Conservation (phyloP, 768 basidiomycete species). For the Auriscalpium vulgare region DNA sequence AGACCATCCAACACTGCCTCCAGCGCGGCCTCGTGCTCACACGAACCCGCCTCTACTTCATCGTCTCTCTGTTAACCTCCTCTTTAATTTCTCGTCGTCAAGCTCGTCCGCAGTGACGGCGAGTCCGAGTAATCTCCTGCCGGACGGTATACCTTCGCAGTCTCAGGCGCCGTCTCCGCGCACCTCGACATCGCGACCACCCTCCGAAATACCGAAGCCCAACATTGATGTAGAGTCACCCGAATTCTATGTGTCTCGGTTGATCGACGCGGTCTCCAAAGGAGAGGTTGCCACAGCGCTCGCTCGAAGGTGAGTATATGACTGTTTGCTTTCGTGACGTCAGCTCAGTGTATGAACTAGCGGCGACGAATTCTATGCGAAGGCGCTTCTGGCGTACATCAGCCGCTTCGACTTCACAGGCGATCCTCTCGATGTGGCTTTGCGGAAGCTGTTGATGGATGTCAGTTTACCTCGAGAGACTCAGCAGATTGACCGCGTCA, state of each 20-base stretch:
- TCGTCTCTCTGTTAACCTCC: conserved; percentile 60
- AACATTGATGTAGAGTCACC: conserved; percentile 54
- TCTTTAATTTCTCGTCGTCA: conserved; percentile 39
- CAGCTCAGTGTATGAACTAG: conserved; percentile 29
- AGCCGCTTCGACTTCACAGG: conserved; percentile 67
- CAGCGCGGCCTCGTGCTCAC: conserved; percentile 37
- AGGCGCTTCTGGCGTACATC: conserved; percentile 67
- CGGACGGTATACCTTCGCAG: conserved; percentile 15
- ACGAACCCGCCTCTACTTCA: conserved; percentile 68
- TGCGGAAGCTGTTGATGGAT: conserved; percentile 86
- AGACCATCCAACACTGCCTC: conserved; percentile 23
- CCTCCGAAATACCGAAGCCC: conserved; percentile 44
- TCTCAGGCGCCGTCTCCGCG: conserved; percentile 34
- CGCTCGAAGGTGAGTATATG: conserved; percentile 60
- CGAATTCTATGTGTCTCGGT: conserved; percentile 56
- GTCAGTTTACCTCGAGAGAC: conserved; percentile 90
- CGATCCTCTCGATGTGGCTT: conserved; percentile 85
- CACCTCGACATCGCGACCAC: conserved; percentile 34
- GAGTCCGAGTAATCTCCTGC: conserved; percentile 8
- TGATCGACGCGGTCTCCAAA: conserved; percentile 59
- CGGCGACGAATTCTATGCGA: conserved; percentile 58
- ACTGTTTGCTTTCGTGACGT: no score
- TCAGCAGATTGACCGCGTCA: conserved; percentile 96
- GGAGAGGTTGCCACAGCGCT: conserved; percentile 74
- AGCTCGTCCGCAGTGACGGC: conserved; percentile 19